Evolutionary conservation across 2,329 filamentous ascomycete genomes (phyloP).

Genomic region (Aureobasidium leucospermi): DNA sequence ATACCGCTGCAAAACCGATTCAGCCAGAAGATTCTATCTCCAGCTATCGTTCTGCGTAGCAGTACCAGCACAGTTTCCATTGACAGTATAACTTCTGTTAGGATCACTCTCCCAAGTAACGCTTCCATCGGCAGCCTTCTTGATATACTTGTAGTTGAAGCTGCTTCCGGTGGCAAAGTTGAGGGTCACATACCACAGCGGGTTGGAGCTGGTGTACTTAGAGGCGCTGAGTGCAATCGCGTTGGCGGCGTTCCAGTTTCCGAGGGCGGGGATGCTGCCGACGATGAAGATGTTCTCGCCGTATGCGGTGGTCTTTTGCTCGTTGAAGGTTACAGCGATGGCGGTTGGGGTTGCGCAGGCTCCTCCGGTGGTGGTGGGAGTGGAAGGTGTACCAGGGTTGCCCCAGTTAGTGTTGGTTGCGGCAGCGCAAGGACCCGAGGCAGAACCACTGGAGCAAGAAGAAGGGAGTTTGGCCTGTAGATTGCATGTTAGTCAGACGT

Average conservation of each 20-base stretch:
- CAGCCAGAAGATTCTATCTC: conserved; percentile 18
- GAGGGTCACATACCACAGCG: conserved; percentile 54
- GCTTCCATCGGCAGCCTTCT: conserved; percentile 46
- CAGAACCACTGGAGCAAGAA: conserved; percentile 22
- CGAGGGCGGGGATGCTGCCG: conserved; percentile 53
- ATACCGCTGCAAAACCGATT: too few species aligned
- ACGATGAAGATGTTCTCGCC: conserved; percentile 61
- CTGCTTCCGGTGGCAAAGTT: conserved; percentile 47
- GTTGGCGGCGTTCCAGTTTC: conserved; percentile 49
- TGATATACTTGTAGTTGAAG: conserved; percentile 61
- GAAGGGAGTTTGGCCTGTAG: conserved; percentile 21
- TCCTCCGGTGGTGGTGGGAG: conserved; percentile 21
- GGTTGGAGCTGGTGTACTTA: conserved; percentile 52
- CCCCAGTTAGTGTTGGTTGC: conserved; percentile 26
- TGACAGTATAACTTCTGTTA: conserved; percentile 36
- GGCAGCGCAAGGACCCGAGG: conserved; percentile 22
- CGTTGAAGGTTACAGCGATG: conserved; percentile 54
- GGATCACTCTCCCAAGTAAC: conserved; percentile 59
- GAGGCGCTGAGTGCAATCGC: conserved; percentile 53
- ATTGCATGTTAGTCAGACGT: conserved; percentile 15
- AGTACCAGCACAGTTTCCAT: conserved; percentile 29
- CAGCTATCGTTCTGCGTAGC: conserved; percentile 33
- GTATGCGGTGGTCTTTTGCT: conserved; percentile 47
- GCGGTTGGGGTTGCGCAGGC: conserved; percentile 25
- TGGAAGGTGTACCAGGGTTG: conserved; percentile 24